Evolutionary conservation across 148 eudicot genomes (phyloP).

Genomic region (Diospyros kaki): DNA sequence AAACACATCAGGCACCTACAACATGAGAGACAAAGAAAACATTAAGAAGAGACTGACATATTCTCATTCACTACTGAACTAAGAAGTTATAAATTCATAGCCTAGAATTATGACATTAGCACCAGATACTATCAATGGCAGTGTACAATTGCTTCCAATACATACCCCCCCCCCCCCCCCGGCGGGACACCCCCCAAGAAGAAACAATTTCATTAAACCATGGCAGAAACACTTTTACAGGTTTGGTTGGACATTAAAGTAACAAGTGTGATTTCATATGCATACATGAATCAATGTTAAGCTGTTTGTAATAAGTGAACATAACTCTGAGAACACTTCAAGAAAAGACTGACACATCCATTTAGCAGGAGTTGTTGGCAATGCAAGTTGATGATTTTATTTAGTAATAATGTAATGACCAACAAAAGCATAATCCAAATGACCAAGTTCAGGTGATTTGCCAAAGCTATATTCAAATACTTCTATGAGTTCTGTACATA

Average conservation of each 20-base stretch:
- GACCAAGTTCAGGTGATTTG: constrained; percentile 7
- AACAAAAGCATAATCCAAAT: background rate
- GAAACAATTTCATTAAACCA: background rate
- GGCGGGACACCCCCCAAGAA: background rate
- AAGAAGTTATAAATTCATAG: background rate
- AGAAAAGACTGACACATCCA: background rate
- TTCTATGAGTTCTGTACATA: background rate
- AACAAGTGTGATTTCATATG: too few relatives aligned
- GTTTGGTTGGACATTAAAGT: background rate
- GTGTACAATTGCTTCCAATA: too few relatives aligned
- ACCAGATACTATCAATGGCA: too few relatives aligned
- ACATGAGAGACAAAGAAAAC: background rate
- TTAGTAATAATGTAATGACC: background rate
- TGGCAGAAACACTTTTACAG: background rate
- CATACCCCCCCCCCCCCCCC: too few relatives aligned
- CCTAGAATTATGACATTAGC: background rate
- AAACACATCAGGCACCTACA: background rate
- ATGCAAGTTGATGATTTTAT: background rate
- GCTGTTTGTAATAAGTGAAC: too few relatives aligned
- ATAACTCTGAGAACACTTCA: background rate
- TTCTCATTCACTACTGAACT: background rate
- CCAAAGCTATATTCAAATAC: background rate
- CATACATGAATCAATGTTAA: background rate
- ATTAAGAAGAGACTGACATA: background rate
- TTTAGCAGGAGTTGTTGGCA: background rate